Conservation (phyloP, 768 basidiomycete species). For the Ramaria rubella region DNA sequence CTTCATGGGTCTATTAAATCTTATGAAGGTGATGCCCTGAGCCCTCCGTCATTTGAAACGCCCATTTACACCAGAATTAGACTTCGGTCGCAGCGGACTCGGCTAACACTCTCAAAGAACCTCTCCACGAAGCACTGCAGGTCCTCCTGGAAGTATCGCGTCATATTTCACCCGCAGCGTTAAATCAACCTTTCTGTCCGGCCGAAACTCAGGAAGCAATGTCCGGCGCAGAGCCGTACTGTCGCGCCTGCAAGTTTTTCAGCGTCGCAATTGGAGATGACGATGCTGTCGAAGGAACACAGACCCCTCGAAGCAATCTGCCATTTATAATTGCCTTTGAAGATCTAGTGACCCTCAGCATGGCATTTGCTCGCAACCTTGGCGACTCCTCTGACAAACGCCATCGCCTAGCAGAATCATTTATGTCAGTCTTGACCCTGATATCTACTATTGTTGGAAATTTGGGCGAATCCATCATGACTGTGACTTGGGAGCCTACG, state of each 20-base stretch:
- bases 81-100: not conserved
- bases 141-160: slow-evolving; percentile 49
- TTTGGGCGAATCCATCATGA: slow-evolving; percentile 28
- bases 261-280: slow-evolving; percentile 29
- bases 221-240: too few relatives aligned
- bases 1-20: slow-evolving; percentile 61
- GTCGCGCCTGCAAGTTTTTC: slow-evolving; percentile 60
- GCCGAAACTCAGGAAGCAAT: slow-evolving; percentile 30
- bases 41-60: too few relatives aligned
- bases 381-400: not conserved
- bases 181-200: slow-evolving; percentile 42
- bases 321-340: slow-evolving; percentile 58
- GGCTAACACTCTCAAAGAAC: not conserved
- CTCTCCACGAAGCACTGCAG: slow-evolving; percentile 22
- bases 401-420: slow-evolving; percentile 12
- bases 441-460: slow-evolving; percentile 44
- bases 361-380: slow-evolving; percentile 31
- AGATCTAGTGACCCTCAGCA: slow-evolving; percentile 43
- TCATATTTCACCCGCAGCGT: slow-evolving; percentile 42
- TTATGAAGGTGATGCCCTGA: slow-evolving; percentile 27
- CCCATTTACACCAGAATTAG: too few relatives aligned
- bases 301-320: slow-evolving; percentile 25
- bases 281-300: slow-evolving; percentile 7
- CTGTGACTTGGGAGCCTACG: slow-evolving; percentile 52
- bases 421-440: slow-evolving; percentile 45